Evolutionary conservation across 257 asterid genomes (phyloP), one percentile per base, ranked within the genome.

Genomic region (Gentiana dahurica): DNA sequence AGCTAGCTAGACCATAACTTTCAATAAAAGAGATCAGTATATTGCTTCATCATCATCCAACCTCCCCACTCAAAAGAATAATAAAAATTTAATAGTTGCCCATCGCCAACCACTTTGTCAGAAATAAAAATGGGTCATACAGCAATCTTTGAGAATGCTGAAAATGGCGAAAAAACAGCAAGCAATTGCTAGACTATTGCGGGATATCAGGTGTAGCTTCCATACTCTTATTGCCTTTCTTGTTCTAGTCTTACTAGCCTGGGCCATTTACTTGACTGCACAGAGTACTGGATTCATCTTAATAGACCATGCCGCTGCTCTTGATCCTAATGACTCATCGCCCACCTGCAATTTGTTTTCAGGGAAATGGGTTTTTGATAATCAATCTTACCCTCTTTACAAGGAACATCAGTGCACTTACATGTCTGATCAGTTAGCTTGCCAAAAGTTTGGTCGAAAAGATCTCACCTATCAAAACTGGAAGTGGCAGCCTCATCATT

Each of bases 401-500:
- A 79, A 83, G 65, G 97, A 89, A 57, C 58, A 56, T 9, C 81
- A 89, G 4, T 86, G 97, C 49, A 86, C 89, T 11, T 86, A 74
- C 73, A 71, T 89, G 62, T 74, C 53, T 3, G 67, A 61, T 6
- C 86, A 83, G 61, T 57, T 73, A 12, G 73, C 84, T 4, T 89
- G 97, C 60, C 69, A 64, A 8, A 37, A 66, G 44, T 71, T 79
- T 46, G 95, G 94, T 38, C 81, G 97, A 4, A 81, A 78, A 2
- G 95, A 86, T 1, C 68, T 60, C 64, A 75, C 62, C 38, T 89
- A 74, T 65, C 92, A 48, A 35, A 66, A 64, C 11, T 89, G 94
- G 97, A 77, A 84, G 64, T 89, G 97, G 97, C 89, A 86, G 58
- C 97, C 97, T 47, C 59, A 69, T 61, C 66, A 60, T 2, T 89